These are phyloP conservation scores for Ceratobasidium sp. DNA, from an alignment of 1,284 basidiomycete species.

Conservation along the genomic window DNA sequence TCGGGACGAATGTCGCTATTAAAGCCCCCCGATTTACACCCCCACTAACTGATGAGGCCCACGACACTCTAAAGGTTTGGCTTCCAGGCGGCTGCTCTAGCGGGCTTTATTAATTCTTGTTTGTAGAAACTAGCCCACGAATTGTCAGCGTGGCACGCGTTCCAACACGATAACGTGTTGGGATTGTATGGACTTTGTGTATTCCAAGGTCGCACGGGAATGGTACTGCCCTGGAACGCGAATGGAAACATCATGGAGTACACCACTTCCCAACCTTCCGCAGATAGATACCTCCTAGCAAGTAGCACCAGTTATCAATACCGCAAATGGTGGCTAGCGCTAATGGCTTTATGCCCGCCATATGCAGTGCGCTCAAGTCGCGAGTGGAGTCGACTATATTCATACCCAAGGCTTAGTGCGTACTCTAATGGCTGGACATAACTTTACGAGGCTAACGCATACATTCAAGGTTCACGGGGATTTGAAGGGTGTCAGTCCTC, in stretches of 20 bases:
- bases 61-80: not conserved
- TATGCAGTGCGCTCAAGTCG: conserved; percentile 12
- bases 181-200: not conserved
- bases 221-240: conserved; percentile 10
- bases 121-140: not conserved
- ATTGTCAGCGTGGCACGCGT: not conserved
- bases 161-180: conserved; percentile 1
- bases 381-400: not conserved
- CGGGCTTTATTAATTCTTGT: not conserved
- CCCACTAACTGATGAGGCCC: not conserved
- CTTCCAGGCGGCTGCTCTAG: not conserved
- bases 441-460: not conserved
- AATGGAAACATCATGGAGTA: conserved; percentile 10
- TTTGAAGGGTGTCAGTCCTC: conserved; percentile 13
- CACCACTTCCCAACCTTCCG: not conserved
- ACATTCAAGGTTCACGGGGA: conserved; percentile 9
- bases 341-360: not conserved
- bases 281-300: not conserved
- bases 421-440: not conserved
- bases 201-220: not conserved
- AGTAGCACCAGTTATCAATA: not conserved
- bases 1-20: not conserved
- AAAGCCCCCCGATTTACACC: not conserved
- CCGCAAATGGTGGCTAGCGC: not conserved
- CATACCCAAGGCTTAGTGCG: conserved; percentile 3